Evolutionary conservation across 345 rosid species (phyloP), one percentile per base, ranked within the genome.

Genomic region (Linum usitatissimum): DNA sequence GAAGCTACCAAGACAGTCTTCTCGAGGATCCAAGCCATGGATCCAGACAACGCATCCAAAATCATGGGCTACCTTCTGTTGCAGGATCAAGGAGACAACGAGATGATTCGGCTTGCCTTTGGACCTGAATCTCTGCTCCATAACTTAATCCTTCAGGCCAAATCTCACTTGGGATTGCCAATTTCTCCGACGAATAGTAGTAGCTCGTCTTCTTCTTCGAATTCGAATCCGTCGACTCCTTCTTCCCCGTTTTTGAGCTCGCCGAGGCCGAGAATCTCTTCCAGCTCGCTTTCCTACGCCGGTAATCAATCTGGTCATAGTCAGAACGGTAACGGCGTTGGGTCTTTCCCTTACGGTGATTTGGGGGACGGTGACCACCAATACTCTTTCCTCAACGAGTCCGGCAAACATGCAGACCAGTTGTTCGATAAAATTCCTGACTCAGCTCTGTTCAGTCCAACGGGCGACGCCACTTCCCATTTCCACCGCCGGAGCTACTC

Each of bases 201-300:
- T 2, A 23, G 28, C 28, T 40, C 48, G 1, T 40, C 51, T 15
- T 45, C 51, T 9, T 45, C 51, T 2, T 45, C 51, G 51, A 12
- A 6, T 30, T 18, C 65, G 39, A 61, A 61, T 20, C 23, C 66
- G 21, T 61, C 65, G 36, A 12, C 51, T 9, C 51, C 51, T 9
- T 9, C 51, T 45, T 12, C 51, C 14, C 14, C 51, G 14, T 45
- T 45, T 15, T 12, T 40, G 2, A 40, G 48, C 48, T 48, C 74
- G 2, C 38, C 38, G 23, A 61, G 74, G 36, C 15, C 57, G 40
- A 55, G 76, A 66, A 45, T 45, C 67, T 54, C 66, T 45, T 45
- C 51, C 14, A 45, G 51, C 51, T 45, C 51, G 51, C 51, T 45
- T 45, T 45, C 51, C 51, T 45, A 45, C 51, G 51, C 30, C 23